Conservation (phyloP, 371 early-diverging fungal species). For the Saksenaea oblongispora region DNA sequence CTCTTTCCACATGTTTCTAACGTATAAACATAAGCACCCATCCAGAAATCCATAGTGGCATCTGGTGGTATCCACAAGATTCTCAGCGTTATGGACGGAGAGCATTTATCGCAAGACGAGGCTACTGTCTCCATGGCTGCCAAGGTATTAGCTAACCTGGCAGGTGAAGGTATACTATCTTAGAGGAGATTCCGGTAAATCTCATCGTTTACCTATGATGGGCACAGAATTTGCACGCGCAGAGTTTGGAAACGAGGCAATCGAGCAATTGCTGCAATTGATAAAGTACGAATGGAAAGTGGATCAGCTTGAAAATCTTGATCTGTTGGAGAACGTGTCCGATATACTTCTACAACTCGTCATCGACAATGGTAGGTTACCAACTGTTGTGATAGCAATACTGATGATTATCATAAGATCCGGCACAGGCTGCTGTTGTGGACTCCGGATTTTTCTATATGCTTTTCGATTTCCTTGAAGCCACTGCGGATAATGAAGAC, state of each 20-base stretch:
- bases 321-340: slow-evolving; percentile 29
- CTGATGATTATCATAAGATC: slow-evolving; percentile 22
- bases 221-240: slow-evolving; percentile 14
- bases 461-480: slow-evolving; percentile 49
- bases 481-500: slow-evolving; percentile 38
- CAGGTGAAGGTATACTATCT: slow-evolving; percentile 29
- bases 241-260: slow-evolving; percentile 13
- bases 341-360: slow-evolving; percentile 40
- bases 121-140: slow-evolving; percentile 36
- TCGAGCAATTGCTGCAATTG: slow-evolving; percentile 24
- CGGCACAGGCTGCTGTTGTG: slow-evolving; percentile 44
- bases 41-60: slow-evolving; percentile 41
- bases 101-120: slow-evolving; percentile 35
- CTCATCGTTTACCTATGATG: background rate
- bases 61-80: slow-evolving; percentile 39
- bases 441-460: slow-evolving; percentile 33
- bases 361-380: slow-evolving; percentile 41
- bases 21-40: slow-evolving; percentile 33
- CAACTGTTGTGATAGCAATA: slow-evolving; percentile 10
- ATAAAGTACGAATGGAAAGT: slow-evolving; percentile 29
- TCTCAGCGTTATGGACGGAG: slow-evolving; percentile 35
- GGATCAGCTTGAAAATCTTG: slow-evolving; percentile 30
- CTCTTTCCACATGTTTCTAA: background rate
- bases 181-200: background rate
- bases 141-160: slow-evolving; percentile 34